Conservation (phyloP, 1,139 yeast species). For the Meyerozyma smithsonii region DNA sequence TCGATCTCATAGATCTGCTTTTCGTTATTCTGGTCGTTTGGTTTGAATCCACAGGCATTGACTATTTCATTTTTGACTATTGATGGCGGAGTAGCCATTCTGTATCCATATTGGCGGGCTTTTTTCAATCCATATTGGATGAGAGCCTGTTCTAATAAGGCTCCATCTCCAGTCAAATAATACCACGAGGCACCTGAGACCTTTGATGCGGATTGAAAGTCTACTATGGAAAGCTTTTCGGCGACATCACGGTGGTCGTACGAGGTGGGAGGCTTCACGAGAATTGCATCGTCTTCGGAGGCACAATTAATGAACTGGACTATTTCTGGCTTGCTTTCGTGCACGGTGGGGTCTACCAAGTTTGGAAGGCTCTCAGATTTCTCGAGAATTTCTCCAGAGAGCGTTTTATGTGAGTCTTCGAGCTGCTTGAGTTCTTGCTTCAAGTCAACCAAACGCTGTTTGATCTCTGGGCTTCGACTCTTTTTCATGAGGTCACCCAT, state of each 20-base stretch:
- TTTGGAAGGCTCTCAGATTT: conserved; percentile 66
- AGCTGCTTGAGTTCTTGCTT: conserved; percentile 31
- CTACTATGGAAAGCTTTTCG: conserved; percentile 55
- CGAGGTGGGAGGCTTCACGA: conserved; percentile 15
- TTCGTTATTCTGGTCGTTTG: conserved; percentile 84
- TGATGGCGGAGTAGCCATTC: conserved; percentile 77
- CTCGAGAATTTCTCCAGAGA: conserved; percentile 26
- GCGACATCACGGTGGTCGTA: conserved; percentile 69
- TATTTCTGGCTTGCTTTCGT: conserved; percentile 29
- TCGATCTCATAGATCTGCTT: conserved; percentile 73
- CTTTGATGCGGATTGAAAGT: conserved; percentile 65
- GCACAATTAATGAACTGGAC: conserved; percentile 47
- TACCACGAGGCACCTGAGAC: conserved; percentile 90
- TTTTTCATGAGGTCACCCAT: conserved; percentile 22
- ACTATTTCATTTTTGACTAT: conserved; percentile 75
- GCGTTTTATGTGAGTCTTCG: conserved; percentile 25
- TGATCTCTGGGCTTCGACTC: conserved; percentile 15
- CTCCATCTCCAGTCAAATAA: conserved; percentile 81
- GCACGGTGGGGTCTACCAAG: conserved; percentile 49
- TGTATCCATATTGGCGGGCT: conserved; percentile 67
- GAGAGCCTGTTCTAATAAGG: conserved; percentile 83
- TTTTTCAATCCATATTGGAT: conserved; percentile 68
- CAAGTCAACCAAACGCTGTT: conserved; percentile 26
- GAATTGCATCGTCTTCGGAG: conserved; percentile 20
- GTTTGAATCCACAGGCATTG: conserved; percentile 91